Percentiles rank a stretch among this genome's conserved stretches.
These are phyloP conservation scores for Clohesyomyces aquaticus DNA, from an alignment of 495 filamentous ascomycete genomes.

Conservation along the genomic window DNA sequence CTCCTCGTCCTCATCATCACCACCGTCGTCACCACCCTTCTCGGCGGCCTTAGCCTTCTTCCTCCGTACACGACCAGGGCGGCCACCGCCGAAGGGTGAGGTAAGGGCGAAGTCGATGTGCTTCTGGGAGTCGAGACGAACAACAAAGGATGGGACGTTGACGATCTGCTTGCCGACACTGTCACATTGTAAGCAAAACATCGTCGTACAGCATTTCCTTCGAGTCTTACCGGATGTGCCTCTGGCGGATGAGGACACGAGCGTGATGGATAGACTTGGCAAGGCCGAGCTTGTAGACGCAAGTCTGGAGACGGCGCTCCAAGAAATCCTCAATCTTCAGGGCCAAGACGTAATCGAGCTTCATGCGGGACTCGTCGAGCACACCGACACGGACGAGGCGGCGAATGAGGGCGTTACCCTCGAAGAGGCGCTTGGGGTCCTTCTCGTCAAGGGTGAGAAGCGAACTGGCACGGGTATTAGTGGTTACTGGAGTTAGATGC, in stretches of 20 bases:
- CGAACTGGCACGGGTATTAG: constrained; percentile 65
- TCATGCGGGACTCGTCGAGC: constrained; percentile 99
- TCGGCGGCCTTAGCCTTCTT: constrained; percentile 98
- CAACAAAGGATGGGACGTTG: constrained; percentile 98
- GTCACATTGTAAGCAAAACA: constrained; percentile 13
- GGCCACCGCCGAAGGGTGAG: constrained; percentile 96
- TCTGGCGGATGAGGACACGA: constrained; percentile 97
- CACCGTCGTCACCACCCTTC: constrained; percentile 81
- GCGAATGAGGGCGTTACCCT: constrained; percentile 99
- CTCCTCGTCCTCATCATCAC: constrained; percentile 90
- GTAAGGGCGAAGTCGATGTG: constrained; percentile 99
- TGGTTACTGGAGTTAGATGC: too few relatives aligned
- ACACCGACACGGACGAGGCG: constrained; percentile 99
- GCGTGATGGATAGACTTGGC: constrained; percentile 99
- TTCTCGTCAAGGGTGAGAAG: constrained; percentile 99
- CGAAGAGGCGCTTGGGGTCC: constrained; percentile 99
- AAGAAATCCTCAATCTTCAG: constrained; percentile 98
- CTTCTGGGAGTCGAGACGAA: constrained; percentile 99
- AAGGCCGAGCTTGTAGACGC: constrained; percentile 99
- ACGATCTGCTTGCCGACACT: constrained; percentile 99
- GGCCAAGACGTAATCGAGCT: constrained; percentile 99
- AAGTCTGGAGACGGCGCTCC: constrained; percentile 98
- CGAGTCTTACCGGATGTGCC: constrained; percentile 80
- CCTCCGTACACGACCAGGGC: constrained; percentile 92
- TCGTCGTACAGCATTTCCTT: background rate